Conservation (phyloP, 2,329 filamentous ascomycete species). For the Talaromyces atroroseus region DNA sequence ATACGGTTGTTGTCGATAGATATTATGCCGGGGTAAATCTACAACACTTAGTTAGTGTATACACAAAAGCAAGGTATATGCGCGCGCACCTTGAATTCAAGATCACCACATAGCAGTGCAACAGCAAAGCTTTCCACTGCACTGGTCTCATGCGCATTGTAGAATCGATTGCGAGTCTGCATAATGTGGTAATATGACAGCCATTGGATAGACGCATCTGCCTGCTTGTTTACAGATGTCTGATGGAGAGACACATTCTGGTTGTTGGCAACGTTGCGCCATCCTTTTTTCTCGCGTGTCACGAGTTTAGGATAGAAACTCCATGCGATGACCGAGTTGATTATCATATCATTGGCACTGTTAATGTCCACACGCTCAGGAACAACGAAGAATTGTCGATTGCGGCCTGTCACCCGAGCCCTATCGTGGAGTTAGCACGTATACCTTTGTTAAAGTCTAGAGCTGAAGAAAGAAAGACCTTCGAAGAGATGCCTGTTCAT, state of each 20-base stretch:
- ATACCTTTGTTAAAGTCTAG: not conserved
- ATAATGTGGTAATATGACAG: conserved; percentile 96
- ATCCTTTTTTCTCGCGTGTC: conserved; percentile 74
- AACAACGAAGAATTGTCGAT: conserved; percentile 76
- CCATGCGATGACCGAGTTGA: conserved; percentile 80
- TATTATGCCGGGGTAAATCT: conserved; percentile 83
- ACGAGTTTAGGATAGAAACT: conserved; percentile 95
- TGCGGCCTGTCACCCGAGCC: conserved; percentile 58
- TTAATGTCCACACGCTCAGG: conserved; percentile 69
- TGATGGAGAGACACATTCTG: conserved; percentile 83
- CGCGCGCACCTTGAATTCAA: conserved; percentile 68
- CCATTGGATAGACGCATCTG: conserved; percentile 58
- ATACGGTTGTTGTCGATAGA: conserved; percentile 82
- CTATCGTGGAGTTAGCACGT: conserved; percentile 21
- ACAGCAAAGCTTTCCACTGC: conserved; percentile 76
- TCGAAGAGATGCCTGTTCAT: conserved; percentile 65
- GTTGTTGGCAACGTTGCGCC: conserved; percentile 89
- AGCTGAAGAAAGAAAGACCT: conserved; percentile 38
- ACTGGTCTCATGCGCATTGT: conserved; percentile 86
- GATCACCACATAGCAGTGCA: conserved; percentile 79
- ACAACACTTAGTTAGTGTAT: not conserved
- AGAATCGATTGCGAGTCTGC: conserved; percentile 73
- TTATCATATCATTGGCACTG: conserved; percentile 72
- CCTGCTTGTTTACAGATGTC: conserved; percentile 77
- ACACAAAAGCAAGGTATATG: not conserved